phyloP scores from a whole-genome alignment of 208 protist species.

The Acanthamoeba rhysodes region DNA sequence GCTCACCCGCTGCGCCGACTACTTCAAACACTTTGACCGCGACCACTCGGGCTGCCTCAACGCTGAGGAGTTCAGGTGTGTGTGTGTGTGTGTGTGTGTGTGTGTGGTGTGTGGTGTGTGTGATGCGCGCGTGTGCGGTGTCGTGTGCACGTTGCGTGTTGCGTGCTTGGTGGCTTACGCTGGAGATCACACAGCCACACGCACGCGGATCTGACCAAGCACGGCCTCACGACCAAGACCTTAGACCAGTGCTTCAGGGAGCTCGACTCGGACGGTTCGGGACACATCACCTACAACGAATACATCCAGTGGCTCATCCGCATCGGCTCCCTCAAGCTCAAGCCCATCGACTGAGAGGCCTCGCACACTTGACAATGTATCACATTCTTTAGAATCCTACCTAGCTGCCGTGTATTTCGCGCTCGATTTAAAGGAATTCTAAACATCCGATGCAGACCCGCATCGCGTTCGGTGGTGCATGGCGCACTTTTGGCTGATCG shows the following conservation, averaged over 20 bases:
- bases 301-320: constrained; percentile 55
- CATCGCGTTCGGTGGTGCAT: too few relatives aligned
- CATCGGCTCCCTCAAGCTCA: constrained; percentile 56
- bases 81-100: too few relatives aligned
- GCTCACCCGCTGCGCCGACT: constrained; percentile 2
- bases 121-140: not conserved
- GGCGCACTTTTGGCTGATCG: too few relatives aligned
- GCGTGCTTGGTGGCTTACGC: not conserved
- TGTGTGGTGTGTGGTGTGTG: not conserved
- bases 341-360: constrained; percentile 20
- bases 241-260: constrained; percentile 33
- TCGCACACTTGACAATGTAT: too few relatives aligned
- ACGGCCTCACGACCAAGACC: not conserved
- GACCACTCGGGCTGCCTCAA: not conserved
- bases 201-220: not conserved
- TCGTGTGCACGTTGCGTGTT: not conserved
- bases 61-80: not conserved
- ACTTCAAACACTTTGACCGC: constrained; percentile 52
- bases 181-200: not conserved
- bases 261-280: not conserved
- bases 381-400: too few relatives aligned
- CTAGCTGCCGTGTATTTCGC: too few relatives aligned
- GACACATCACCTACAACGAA: constrained; percentile 40
- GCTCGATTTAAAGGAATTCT: too few relatives aligned
- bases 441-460: too few relatives aligned